Conservation (phyloP, 2,329 filamentous ascomycete genomes). For the Fusarium sp. region DNA sequence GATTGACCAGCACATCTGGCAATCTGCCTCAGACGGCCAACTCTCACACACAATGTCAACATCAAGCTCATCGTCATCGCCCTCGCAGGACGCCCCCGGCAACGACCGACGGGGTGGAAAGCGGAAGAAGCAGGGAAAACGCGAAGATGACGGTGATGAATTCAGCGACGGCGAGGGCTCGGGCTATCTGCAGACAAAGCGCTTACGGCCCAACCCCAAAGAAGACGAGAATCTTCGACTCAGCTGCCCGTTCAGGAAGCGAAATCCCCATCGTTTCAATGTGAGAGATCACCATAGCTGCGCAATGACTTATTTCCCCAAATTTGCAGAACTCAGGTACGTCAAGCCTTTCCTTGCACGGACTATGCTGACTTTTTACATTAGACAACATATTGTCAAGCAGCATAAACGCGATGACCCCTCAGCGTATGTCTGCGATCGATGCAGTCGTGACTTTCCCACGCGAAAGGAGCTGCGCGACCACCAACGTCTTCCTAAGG, state of each 20-base stretch:
- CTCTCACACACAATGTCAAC: slow-evolving; percentile 50
- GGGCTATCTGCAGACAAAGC: slow-evolving; percentile 49
- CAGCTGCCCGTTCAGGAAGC: slow-evolving; percentile 61
- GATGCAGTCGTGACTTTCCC: slow-evolving; percentile 57
- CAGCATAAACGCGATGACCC: slow-evolving; percentile 59
- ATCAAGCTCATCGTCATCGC: slow-evolving; percentile 51
- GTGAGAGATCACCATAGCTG: slow-evolving; percentile 61
- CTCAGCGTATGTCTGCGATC: slow-evolving; percentile 57
- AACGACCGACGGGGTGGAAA: slow-evolving; percentile 50
- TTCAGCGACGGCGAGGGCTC: slow-evolving; percentile 54
- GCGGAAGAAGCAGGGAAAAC: slow-evolving; percentile 53
- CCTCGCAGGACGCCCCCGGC: slow-evolving; percentile 47
- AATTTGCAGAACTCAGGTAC: slow-evolving; percentile 58
- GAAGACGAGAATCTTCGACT: slow-evolving; percentile 57
- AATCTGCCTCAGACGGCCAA: slow-evolving; percentile 49
- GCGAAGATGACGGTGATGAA: slow-evolving; percentile 54
- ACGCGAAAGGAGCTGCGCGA: slow-evolving; percentile 56
- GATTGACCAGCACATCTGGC: slow-evolving; percentile 53
- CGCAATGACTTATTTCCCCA: slow-evolving; percentile 59
- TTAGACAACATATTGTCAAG: slow-evolving; percentile 59
- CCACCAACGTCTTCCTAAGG: slow-evolving; percentile 57
- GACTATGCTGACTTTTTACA: slow-evolving; percentile 7
- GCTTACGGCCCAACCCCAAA: slow-evolving; percentile 49
- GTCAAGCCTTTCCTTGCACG: background rate
- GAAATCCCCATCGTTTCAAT: slow-evolving; percentile 61